A percentile compares a stretch with the other conserved stretches of the same genome.
phyloP scores from a whole-genome alignment of 1,284 basidiomycete species.

The Rhodotorula sp. region DNA sequence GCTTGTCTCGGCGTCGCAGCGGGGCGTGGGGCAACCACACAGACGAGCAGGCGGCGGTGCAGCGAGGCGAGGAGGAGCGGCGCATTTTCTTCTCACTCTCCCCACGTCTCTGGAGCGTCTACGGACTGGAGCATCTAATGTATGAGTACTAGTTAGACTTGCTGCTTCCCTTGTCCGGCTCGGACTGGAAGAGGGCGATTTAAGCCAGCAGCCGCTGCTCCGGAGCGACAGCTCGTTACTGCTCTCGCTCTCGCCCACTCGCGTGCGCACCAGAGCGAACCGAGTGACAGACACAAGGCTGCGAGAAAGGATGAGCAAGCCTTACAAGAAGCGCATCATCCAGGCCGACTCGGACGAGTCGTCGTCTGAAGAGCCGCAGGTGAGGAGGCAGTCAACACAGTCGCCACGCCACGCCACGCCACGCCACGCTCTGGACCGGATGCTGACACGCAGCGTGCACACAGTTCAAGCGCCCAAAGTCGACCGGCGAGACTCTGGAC shows the following conservation, averaged over 20 bases:
- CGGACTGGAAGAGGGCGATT: neutral
- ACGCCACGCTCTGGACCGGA: too few species aligned
- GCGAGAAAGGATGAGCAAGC: constrained; percentile 30
- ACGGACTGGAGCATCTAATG: too few species aligned
- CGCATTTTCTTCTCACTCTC: too few species aligned
- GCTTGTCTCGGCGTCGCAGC: neutral
- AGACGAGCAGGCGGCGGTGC: neutral
- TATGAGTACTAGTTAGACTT: too few species aligned
- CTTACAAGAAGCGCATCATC: constrained; percentile 44
- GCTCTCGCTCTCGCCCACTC: neutral
- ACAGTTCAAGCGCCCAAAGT: constrained; percentile 35
- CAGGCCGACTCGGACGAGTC: constrained; percentile 36
- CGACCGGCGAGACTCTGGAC: constrained; percentile 9
- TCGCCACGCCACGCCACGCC: too few species aligned
- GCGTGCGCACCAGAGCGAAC: neutral
- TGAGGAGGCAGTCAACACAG: constrained; percentile 35
- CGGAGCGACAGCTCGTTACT: neutral
- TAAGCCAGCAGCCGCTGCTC: too few species aligned
- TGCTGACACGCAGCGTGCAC: neutral
- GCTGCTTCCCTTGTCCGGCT: too few species aligned
- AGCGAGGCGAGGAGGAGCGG: neutral
- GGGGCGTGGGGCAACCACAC: too few species aligned
- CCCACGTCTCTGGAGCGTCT: too few species aligned
- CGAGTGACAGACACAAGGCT: neutral
- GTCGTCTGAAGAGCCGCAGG: constrained; percentile 50